Evolutionary conservation across 768 basidiomycete species (phyloP), one percentile per base, ranked within the genome.

Genomic region (Botryobasidium botryosum): DNA sequence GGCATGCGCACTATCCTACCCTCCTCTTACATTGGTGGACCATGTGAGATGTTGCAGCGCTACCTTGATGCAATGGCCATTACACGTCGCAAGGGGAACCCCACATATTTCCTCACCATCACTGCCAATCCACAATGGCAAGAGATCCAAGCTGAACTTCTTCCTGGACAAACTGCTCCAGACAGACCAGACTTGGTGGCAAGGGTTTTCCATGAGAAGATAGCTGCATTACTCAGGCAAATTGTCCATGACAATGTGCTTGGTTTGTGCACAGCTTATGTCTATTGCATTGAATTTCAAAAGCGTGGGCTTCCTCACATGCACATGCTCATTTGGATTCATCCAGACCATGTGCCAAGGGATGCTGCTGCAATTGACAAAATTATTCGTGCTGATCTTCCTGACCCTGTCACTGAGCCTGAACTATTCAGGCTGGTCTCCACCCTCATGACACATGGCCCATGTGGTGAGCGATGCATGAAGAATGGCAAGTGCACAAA

Each of bases 201-300:
- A 1, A 51, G 62, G 0, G 65, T 75, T 1, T 74, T 77, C 49
- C 33, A 64, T 12, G 31, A 56, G 37, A 71, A 73, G 53, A 61
- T 61, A 31, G 48, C 62, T 7, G 61, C 56, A 0, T 40, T 69
- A 1, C 18, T 69, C 0, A 45, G 28, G 63, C 2, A 56, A 60
- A 61, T 75, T 35, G 20, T 29, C 6, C 55, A 57, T 10, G 21
- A 62, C 33, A 62, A 62, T 6, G 56, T 68, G 35, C 64, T 71
- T 58, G 72, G 72, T 0, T 6, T 46, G 1, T 46, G 57, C 5
- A 63, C 62, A 27, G 72, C 66, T 3, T 56, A 62, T 45, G 64
- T 75, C 0, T 70, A 71, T 45, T 66, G 64, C 7, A 71, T 73
- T 41, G 69, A 77, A 48, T 75, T 73, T 51, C 73, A 75, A 52